These are phyloP conservation scores for Plantago elongata DNA, from an alignment of 257 asterid genomes.

Conservation along the genomic window DNA sequence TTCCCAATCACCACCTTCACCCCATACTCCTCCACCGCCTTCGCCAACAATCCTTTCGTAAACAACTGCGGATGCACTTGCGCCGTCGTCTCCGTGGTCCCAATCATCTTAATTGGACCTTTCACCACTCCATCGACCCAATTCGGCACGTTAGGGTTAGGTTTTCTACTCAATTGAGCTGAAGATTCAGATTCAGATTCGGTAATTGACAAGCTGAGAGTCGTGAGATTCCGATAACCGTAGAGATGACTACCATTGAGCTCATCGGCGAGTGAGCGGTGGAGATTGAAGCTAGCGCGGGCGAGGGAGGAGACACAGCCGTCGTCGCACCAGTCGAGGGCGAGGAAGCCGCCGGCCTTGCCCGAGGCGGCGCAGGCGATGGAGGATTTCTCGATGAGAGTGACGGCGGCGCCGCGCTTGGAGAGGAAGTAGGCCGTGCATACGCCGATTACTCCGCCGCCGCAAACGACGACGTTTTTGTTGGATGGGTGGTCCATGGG, in stretches of 20 bases:
- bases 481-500: constrained; percentile 51
- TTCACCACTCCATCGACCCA: constrained; percentile 76
- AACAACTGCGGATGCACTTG: constrained; percentile 83
- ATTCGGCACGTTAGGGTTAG: constrained; percentile 38
- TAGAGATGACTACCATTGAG: constrained; percentile 70
- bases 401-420: constrained; percentile 64
- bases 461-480: constrained; percentile 74
- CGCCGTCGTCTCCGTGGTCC: constrained; percentile 71
- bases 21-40: constrained; percentile 66
- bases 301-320: constrained; percentile 67
- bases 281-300: constrained; percentile 86
- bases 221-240: constrained; percentile 75
- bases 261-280: constrained; percentile 66
- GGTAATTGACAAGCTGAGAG: constrained; percentile 54
- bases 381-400: constrained; percentile 76
- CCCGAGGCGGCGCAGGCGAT: constrained; percentile 93
- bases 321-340: constrained; percentile 84
- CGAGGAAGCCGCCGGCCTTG: constrained; percentile 91
- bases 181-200: constrained; percentile 17
- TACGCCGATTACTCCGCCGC: constrained; percentile 92
- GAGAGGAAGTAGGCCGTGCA: constrained; percentile 86
- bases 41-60: constrained; percentile 46
- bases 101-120: constrained; percentile 53
- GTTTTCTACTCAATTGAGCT: constrained; percentile 19
- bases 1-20: constrained; percentile 62